Evolutionary conservation across 2,329 filamentous ascomycete genomes (phyloP), one percentile per base, ranked within the genome.

Genomic region (Penicillium sp.): DNA sequence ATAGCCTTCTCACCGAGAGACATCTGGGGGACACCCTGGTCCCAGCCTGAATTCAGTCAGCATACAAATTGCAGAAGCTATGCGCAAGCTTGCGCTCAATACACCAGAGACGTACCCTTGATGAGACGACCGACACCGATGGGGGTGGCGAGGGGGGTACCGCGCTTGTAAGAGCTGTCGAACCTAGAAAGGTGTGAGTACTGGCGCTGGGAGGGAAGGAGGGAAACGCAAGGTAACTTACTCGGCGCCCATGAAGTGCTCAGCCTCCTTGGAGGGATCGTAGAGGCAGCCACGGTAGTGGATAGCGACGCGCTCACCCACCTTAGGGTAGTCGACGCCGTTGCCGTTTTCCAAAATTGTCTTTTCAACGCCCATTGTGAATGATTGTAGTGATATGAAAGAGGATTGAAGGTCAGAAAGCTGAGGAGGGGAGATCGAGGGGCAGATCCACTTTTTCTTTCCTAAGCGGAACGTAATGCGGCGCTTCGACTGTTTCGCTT

Each of bases 261-360:
- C 80, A 16, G 82, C 75, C 72, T 84, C 76, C 21, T 78, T 68
- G 4, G 24, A 27, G 24, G 24, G 24, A 68, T 95, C 87, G 76
- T 88, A 89, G 60, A 97, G 82, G 77, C 81, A 96, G 67, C 94
- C 94, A 40, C 88, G 94, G 82, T 97, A 97, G 77, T 94, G 85
- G 70, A 97, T 96, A 69, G 83, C 84, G 68, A 97, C 90, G 24
- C 77, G 84, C 72, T 97, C 86, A 62, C 90, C 88, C 14, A 70
- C 67, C 61, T 76, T 70, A 54, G 93, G 89, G 61, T 75, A 79
- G 66, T 85, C 72, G 53, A 81, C 80, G 54, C 79, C 78, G 67
- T 82, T 81, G 68, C 93, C 92, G 59, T 82, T 74, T 34, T 76
- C 69, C 65, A 87, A 72, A 59, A 83, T 75, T 46, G 80, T 82